Evolutionary conservation across 106 monocot species (phyloP).

Genomic region (Iris macrosiphon): DNA sequence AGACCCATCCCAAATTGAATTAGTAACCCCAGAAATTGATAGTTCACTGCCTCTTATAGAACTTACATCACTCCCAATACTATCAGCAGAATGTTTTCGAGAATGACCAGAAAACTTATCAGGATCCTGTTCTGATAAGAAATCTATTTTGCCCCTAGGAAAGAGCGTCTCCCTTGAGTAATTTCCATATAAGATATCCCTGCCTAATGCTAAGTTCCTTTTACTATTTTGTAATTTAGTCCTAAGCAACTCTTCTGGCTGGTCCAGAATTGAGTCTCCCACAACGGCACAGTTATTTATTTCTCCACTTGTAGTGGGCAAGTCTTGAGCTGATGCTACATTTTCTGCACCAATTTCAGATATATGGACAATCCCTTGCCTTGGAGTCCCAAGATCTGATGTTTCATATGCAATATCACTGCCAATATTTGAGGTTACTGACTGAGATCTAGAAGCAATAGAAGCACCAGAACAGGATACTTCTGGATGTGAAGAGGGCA

Average conservation of each 20-base stretch:
- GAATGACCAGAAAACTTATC: constrained; percentile 51
- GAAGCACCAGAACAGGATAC: constrained; percentile 27
- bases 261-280: constrained; percentile 17
- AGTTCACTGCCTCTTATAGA: constrained; percentile 71
- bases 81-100: constrained; percentile 74
- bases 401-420: constrained; percentile 55
- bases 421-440: constrained; percentile 48
- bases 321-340: background rate
- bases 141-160: constrained; percentile 18
- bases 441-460: constrained; percentile 38
- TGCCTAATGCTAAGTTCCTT: constrained; percentile 1
- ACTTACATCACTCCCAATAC: constrained; percentile 81
- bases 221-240: constrained; percentile 9
- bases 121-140: constrained; percentile 26
- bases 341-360: background rate
- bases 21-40: constrained; percentile 41
- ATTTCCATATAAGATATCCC: constrained; percentile 22
- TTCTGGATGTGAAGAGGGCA: background rate
- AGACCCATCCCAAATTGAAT: constrained; percentile 45
- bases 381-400: constrained; percentile 28
- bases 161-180: constrained; percentile 12
- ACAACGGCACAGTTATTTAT: constrained; percentile 15
- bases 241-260: constrained; percentile 21
- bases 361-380: background rate
- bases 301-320: constrained; percentile 12